phyloP scores from a whole-genome alignment of 2,329 filamentous ascomycete genomes.

The Pseudocercospora fuligena region DNA sequence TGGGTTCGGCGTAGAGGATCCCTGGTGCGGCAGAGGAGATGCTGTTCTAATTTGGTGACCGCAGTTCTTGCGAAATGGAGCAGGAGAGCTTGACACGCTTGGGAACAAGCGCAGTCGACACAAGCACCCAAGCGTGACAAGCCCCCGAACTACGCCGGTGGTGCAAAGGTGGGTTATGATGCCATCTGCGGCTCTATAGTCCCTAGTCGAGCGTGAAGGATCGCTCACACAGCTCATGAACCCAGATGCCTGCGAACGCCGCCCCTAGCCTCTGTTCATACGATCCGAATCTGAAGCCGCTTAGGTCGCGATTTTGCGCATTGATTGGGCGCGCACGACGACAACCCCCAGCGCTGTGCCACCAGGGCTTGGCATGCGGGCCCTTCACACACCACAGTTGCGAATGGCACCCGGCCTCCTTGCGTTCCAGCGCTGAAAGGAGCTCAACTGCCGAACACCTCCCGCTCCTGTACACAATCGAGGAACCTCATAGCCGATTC shows the following conservation, averaged over 20 bases:
- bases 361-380: no score
- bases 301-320: neutral
- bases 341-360: neutral
- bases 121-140: neutral
- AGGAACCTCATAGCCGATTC: slow-evolving; percentile 14
- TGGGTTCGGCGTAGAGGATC: neutral
- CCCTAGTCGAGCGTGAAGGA: no score
- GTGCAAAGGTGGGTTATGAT: neutral
- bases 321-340: neutral
- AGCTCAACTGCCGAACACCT: slow-evolving; percentile 8
- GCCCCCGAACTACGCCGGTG: neutral
- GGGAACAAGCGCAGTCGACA: no score
- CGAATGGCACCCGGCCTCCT: neutral
- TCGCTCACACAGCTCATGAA: no score
- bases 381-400: neutral
- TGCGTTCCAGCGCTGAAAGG: neutral
- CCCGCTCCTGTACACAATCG: neutral
- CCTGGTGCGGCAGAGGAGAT: neutral
- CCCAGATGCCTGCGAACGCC: no score
- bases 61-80: neutral
- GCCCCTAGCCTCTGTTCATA: no score
- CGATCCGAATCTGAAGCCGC: neutral
- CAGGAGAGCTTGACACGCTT: no score
- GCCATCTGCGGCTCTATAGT: neutral
- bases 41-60: neutral